Percentiles rank a stretch among this genome's conserved stretches.
Conservation (phyloP, 2,329 filamentous ascomycete species). For the Nemania diffusa region DNA sequence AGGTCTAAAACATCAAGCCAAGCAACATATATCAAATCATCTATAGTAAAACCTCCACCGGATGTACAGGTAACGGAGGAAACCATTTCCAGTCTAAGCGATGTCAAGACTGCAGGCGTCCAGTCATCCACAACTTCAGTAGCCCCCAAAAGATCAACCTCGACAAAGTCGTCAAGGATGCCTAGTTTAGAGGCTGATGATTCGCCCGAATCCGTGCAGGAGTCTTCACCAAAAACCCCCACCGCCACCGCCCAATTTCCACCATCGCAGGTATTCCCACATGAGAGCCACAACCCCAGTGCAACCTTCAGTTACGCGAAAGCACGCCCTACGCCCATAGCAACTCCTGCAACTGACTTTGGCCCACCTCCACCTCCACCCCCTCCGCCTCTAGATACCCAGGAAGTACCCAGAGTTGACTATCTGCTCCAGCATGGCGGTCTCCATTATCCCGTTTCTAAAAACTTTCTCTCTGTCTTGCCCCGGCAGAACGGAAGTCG, state of each 20-base stretch:
- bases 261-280: constrained; percentile 54
- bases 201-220: constrained; percentile 62
- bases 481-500: constrained; percentile 67
- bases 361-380: constrained; percentile 65
- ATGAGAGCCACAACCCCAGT: constrained; percentile 52
- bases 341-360: constrained; percentile 56
- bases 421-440: constrained; percentile 93
- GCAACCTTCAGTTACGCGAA: constrained; percentile 52
- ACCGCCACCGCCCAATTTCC: constrained; percentile 65
- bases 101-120: constrained; percentile 47
- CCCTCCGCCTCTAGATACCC: constrained; percentile 76
- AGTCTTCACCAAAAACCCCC: constrained; percentile 70
- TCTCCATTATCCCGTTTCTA: constrained; percentile 75
- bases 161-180: constrained; percentile 46
- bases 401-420: constrained; percentile 84
- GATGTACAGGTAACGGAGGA: constrained; percentile 44
- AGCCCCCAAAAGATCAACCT: constrained; percentile 50
- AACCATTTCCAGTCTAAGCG: constrained; percentile 48
- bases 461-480: constrained; percentile 74
- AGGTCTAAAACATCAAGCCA: constrained; percentile 69
- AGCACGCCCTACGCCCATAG: constrained; percentile 53
- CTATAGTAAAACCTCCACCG: constrained; percentile 48
- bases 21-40: constrained; percentile 61
- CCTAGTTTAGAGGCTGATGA: constrained; percentile 58
- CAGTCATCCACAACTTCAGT: constrained; percentile 50